These are phyloP conservation scores for Pleodorina starrii DNA, from an alignment of 139 green algal species.

Conservation along the genomic window DNA sequence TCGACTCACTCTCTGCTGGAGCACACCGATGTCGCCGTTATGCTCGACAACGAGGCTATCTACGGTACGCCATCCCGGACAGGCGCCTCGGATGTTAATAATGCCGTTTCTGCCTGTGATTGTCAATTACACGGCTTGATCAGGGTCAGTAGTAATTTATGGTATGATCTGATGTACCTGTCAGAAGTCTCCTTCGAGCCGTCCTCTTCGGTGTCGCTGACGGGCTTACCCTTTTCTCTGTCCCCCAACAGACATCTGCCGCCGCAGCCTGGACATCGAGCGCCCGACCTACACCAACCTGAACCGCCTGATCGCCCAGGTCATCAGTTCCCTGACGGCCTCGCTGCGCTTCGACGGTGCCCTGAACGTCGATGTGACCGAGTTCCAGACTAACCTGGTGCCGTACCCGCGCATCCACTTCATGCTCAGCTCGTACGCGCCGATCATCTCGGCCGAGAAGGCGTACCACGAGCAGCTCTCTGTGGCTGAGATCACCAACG, in stretches of 20 bases:
- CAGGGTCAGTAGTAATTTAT: background rate
- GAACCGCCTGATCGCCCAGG: conserved; percentile 92
- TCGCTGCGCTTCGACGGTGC: conserved; percentile 96
- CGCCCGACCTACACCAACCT: conserved; percentile 98
- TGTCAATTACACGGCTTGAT: background rate
- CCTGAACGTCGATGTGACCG: conserved; percentile 97
- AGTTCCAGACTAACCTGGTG: conserved; percentile 99
- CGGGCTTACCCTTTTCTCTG: background rate
- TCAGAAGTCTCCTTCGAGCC: too few relatives aligned
- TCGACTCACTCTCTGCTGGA: conserved; percentile 98
- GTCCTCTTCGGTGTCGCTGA: background rate
- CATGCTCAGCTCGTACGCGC: conserved; percentile 98
- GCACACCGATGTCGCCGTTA: conserved; percentile 97
- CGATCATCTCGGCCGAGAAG: conserved; percentile 98
- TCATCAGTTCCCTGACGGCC: conserved; percentile 97
- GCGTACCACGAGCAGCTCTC: conserved; percentile 99
- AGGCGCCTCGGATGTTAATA: background rate
- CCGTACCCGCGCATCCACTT: conserved; percentile 99
- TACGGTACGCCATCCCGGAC: conserved; percentile 76
- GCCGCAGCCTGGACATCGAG: conserved; percentile 96
- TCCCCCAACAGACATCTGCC: conserved; percentile 96
- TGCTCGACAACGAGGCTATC: conserved; percentile 98
- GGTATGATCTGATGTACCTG: too few relatives aligned
- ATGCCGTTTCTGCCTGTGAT: background rate
- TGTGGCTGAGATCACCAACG: conserved; percentile 98